Evolutionary conservation across 2,329 filamentous ascomycete genomes (phyloP).

Genomic region (Dryadomyces quercivorus): DNA sequence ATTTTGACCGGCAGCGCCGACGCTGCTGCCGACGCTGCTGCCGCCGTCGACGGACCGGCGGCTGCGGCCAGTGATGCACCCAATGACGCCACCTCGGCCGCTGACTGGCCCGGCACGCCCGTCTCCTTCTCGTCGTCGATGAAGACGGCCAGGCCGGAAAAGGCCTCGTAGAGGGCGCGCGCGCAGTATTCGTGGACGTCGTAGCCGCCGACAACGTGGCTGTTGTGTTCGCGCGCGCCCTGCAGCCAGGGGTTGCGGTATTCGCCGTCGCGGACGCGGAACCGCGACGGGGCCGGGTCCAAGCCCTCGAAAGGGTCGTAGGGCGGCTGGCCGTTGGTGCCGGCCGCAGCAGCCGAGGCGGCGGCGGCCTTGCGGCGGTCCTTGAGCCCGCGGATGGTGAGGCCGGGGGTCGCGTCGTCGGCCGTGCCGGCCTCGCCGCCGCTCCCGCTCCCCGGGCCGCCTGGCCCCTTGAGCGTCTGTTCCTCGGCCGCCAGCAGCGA

Average conservation of each 20-base stretch:
- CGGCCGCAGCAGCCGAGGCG: slow-evolving; percentile 43
- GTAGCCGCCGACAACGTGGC: slow-evolving; percentile 70
- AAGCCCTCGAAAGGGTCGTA: slow-evolving; percentile 85
- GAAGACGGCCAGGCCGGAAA: slow-evolving; percentile 79
- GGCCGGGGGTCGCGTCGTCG: slow-evolving; percentile 13
- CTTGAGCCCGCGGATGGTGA: slow-evolving; percentile 73
- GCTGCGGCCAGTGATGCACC: slow-evolving; percentile 19
- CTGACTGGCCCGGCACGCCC: slow-evolving; percentile 12
- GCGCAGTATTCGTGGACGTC: slow-evolving; percentile 70
- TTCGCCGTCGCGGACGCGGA: slow-evolving; percentile 45
- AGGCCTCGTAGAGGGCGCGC: slow-evolving; percentile 75
- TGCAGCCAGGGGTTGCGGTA: slow-evolving; percentile 71
- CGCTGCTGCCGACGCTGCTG: too few species aligned
- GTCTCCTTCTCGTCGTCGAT: slow-evolving; percentile 61
- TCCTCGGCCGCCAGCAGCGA: slow-evolving; percentile 21
- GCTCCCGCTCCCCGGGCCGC: slow-evolving; percentile 10
- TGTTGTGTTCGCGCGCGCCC: slow-evolving; percentile 49
- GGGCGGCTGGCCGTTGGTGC: slow-evolving; percentile 37
- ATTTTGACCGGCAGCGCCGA: slow-evolving; percentile 22
- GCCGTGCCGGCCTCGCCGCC: not conserved
- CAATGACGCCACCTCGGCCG: slow-evolving; percentile 21
- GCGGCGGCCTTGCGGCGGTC: slow-evolving; percentile 32
- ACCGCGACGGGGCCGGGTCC: slow-evolving; percentile 55
- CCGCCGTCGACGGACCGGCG: slow-evolving; percentile 12
- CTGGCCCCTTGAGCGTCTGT: slow-evolving; percentile 22